A percentile compares a stretch with the other conserved stretches of the same genome.
phyloP scores from a whole-genome alignment of 805 yeast genomes.

The Kluyveromyces wickerhamii region DNA sequence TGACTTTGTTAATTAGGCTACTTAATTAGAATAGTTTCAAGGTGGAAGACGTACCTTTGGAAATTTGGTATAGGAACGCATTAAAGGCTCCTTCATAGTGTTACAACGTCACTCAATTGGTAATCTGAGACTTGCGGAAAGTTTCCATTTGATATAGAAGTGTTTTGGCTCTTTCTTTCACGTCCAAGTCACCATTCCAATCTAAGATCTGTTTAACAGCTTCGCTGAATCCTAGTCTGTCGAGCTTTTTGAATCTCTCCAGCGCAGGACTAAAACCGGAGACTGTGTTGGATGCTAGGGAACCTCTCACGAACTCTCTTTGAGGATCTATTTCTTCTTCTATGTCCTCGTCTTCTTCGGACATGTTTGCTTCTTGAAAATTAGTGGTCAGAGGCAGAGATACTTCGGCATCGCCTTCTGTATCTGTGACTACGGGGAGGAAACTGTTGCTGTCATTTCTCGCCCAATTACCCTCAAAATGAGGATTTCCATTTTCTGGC shows the following conservation, averaged over 20 bases:
- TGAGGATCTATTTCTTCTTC: background rate
- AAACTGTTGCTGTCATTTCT: background rate
- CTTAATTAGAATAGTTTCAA: too few relatives aligned
- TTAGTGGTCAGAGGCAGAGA: too few relatives aligned
- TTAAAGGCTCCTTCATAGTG: too few relatives aligned
- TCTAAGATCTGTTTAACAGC: conserved; percentile 18
- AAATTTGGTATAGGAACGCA: too few relatives aligned
- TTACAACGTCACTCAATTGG: too few relatives aligned
- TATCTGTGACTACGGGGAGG: too few relatives aligned
- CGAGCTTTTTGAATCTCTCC: conserved; percentile 24
- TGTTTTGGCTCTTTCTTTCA: conserved; percentile 25
- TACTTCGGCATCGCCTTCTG: too few relatives aligned
- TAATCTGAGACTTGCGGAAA: conserved; percentile 12
- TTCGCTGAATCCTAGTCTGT: conserved; percentile 22
- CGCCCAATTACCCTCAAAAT: background rate
- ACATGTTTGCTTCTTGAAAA: background rate
- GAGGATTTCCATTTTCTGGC: background rate
- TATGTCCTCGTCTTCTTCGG: conserved; percentile 6
- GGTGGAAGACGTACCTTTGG: too few relatives aligned
- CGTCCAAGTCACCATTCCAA: conserved; percentile 5
- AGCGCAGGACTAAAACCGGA: conserved; percentile 17
- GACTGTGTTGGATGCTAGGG: conserved; percentile 2
- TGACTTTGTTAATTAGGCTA: too few relatives aligned
- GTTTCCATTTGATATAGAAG: conserved; percentile 27
- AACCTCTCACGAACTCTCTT: conserved; percentile 1